Conservation (phyloP, 2,329 filamentous ascomycete genomes). For the Zymoseptoria brevis region DNA sequence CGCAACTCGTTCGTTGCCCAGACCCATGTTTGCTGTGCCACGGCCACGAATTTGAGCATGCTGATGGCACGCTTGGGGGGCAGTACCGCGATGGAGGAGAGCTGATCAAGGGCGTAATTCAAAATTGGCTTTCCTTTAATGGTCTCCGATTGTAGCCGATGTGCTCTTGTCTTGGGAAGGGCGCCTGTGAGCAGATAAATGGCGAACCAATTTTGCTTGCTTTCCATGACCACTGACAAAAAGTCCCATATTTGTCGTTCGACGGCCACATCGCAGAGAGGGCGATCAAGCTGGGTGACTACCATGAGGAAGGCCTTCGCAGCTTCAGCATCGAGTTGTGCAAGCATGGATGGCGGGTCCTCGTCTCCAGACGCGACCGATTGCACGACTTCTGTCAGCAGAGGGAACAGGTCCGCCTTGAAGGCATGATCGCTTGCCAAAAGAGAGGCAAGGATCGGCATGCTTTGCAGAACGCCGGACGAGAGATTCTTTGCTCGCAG, state of each 20-base stretch:
- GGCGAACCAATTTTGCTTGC: conserved; percentile 92
- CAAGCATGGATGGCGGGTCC: conserved; percentile 92
- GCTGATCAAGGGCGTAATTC: conserved; percentile 60
- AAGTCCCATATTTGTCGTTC: conserved; percentile 73
- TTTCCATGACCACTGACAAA: conserved; percentile 76
- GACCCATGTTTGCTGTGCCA: conserved; percentile 89
- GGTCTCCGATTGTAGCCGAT: conserved; percentile 42
- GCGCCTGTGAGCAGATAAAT: conserved; percentile 85
- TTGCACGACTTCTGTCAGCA: conserved; percentile 19
- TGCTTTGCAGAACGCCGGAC: conserved; percentile 12
- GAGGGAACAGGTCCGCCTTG: conserved; percentile 16
- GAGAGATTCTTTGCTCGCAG: conserved; percentile 11
- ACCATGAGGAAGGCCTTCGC: conserved; percentile 78
- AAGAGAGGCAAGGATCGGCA: conserved; percentile 19
- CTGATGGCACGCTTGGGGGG: conserved; percentile 60
- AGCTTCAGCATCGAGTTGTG: conserved; percentile 73
- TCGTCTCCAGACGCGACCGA: conserved; percentile 31
- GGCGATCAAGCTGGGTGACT: conserved; percentile 67
- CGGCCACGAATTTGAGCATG: conserved; percentile 77
- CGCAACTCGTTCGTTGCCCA: conserved; percentile 81
- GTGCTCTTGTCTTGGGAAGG: conserved; percentile 63
- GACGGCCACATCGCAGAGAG: conserved; percentile 58
- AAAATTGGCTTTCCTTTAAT: conserved; percentile 60
- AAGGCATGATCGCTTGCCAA: conserved; percentile 18
- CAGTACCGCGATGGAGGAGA: conserved; percentile 56